Conservation (phyloP, 2,329 filamentous ascomycete species). For the Alternaria sp. region DNA sequence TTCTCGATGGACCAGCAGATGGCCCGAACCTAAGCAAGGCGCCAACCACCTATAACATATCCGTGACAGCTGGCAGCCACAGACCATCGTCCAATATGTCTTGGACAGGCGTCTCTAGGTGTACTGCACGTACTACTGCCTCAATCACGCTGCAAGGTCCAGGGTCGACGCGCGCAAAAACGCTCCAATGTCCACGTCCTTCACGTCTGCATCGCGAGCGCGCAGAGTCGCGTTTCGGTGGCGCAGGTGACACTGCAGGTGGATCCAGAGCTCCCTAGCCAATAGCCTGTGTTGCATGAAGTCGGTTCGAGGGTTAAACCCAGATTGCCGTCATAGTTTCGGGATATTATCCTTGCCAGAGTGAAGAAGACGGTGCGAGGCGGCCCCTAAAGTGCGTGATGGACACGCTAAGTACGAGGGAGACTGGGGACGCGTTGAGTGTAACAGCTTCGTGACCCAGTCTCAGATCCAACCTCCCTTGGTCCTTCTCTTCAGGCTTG, state of each 20-base stretch:
- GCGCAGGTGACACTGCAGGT: conserved; percentile 15
- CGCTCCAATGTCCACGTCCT: conserved; percentile 15
- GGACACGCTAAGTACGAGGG: conserved; percentile 34
- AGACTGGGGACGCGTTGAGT: conserved; percentile 33
- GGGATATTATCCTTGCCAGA: conserved; percentile 23
- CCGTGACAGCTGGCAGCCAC: conserved; percentile 2
- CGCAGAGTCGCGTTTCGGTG: conserved; percentile 10
- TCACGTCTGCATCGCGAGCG: conserved; percentile 13
- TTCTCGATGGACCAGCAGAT: conserved; percentile 20
- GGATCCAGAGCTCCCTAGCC: conserved; percentile 6
- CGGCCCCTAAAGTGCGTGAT: conserved; percentile 26
- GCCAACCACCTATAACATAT: conserved; percentile 16
- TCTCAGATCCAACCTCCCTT: conserved; percentile 22
- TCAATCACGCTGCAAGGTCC: conserved; percentile 17
- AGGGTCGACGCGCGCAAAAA: conserved; percentile 20
- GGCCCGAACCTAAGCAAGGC: neutral
- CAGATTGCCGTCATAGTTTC: conserved; percentile 10
- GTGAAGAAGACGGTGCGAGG: conserved; percentile 21
- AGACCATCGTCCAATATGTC: neutral
- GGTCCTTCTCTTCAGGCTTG: conserved; percentile 19
- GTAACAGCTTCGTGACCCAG: conserved; percentile 28
- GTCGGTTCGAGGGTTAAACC: conserved; percentile 6
- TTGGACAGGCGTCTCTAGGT: conserved; percentile 3
- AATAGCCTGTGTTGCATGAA: conserved; percentile 10
- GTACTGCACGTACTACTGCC: conserved; percentile 6